Conservation (phyloP, 2,329 filamentous ascomycete genomes). For the Pyrenophora teres region DNA sequence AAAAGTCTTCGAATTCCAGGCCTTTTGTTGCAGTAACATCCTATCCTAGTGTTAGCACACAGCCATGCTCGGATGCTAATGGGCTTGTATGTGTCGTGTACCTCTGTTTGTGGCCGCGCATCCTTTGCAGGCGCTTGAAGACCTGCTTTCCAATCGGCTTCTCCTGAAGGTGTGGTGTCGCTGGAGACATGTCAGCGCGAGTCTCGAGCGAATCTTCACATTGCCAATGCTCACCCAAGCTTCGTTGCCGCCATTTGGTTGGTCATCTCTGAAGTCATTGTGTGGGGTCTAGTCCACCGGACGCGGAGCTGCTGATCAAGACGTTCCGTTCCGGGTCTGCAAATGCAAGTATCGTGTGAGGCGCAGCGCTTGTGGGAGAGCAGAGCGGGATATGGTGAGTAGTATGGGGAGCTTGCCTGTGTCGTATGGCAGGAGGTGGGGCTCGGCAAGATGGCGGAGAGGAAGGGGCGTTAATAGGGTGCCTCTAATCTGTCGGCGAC, state of each 20-base stretch:
- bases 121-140: constrained; percentile 76
- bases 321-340: constrained; percentile 22
- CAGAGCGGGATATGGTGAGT: constrained; percentile 21
- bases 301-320: constrained; percentile 24
- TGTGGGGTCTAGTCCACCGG: constrained; percentile 25
- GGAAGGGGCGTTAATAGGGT: not conserved
- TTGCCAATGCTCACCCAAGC: constrained; percentile 48
- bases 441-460: constrained; percentile 15
- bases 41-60: constrained; percentile 52
- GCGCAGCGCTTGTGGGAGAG: constrained; percentile 26
- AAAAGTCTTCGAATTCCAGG: constrained; percentile 96
- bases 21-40: constrained; percentile 99
- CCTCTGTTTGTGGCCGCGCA: constrained; percentile 79
- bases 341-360: constrained; percentile 12
- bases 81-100: constrained; percentile 44
- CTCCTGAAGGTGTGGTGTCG: constrained; percentile 53
- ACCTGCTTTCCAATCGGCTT: constrained; percentile 74
- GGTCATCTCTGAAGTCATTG: constrained; percentile 58
- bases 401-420: constrained; percentile 12
- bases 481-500: constrained; percentile 23
- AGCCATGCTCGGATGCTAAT: not conserved
- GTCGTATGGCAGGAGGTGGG: constrained; percentile 17
- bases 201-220: not conserved
- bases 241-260: constrained; percentile 62
- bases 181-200: constrained; percentile 39